phyloP scores from a whole-genome alignment of 805 yeast genomes.

The Pichia occidentalis region DNA sequence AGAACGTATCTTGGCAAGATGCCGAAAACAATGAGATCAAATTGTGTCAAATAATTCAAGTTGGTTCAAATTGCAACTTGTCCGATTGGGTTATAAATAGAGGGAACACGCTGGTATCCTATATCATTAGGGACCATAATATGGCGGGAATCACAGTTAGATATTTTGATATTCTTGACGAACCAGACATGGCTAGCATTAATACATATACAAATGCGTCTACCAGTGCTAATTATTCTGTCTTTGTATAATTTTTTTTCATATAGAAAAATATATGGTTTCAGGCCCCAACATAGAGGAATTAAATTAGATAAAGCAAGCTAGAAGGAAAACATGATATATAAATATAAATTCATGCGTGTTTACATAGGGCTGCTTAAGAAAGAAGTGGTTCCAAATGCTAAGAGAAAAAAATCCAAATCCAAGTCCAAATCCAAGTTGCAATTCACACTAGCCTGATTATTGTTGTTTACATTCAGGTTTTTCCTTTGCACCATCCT shows the following conservation, averaged over 20 bases:
- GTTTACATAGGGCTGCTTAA: too few species aligned
- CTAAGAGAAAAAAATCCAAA: background rate
- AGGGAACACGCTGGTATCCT: background rate
- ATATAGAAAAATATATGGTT: too few species aligned
- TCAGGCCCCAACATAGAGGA: too few species aligned
- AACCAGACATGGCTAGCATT: too few species aligned
- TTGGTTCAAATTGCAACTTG: background rate
- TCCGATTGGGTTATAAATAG: conserved; percentile 1
- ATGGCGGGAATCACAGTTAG: background rate
- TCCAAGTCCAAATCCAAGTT: too few species aligned
- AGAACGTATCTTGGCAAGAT: conserved; percentile 2
- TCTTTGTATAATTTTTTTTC: too few species aligned
- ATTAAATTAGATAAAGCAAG: too few species aligned
- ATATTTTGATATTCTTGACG: conserved; percentile 3
- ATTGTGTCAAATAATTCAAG: background rate
- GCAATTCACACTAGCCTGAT: background rate
- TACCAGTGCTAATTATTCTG: too few species aligned
- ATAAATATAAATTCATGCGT: too few species aligned
- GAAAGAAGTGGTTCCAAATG: background rate
- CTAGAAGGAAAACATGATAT: too few species aligned
- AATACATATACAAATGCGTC: too few species aligned
- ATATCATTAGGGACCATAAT: background rate
- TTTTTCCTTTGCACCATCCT: conserved; percentile 55
- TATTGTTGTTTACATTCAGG: conserved; percentile 75
- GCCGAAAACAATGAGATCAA: background rate